Conservation (phyloP, 352 stramenopile genomes). For the Pythium oligandrum region DNA sequence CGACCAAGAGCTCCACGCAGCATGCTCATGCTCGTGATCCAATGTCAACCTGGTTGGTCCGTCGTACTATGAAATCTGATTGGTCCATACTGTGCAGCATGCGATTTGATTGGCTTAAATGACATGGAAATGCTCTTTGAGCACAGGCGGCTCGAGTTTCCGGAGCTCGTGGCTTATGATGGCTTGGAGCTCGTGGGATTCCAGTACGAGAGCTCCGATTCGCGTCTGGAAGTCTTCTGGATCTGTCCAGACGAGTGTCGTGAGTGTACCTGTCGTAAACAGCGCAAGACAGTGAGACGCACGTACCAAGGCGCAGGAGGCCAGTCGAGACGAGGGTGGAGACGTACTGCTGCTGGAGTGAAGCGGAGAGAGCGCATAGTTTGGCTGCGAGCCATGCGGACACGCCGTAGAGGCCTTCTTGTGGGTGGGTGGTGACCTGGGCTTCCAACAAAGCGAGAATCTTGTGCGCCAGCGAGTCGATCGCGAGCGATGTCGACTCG, state of each 20-base stretch:
- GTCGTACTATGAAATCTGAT: constrained; percentile 2
- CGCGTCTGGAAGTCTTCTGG: constrained; percentile 4
- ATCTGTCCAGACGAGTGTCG: constrained; percentile 1
- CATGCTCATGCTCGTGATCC: too few species aligned
- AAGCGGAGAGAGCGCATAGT: background rate
- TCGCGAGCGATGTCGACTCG: too few species aligned
- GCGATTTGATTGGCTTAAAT: constrained; percentile 17
- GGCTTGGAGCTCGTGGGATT: background rate
- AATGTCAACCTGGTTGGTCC: constrained; percentile 11
- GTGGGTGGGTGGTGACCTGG: background rate
- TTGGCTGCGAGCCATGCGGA: background rate
- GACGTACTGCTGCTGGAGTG: background rate
- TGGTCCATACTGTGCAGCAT: constrained; percentile 9
- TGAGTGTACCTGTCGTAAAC: too few species aligned
- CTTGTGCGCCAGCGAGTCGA: too few species aligned
- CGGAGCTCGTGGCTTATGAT: constrained; percentile 3
- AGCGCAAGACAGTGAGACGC: too few species aligned
- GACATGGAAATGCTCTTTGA: constrained; percentile 6
- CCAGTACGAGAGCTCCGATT: constrained; percentile 14
- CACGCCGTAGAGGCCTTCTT: background rate
- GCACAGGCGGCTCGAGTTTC: constrained; percentile 3
- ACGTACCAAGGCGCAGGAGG: background rate
- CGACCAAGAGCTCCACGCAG: too few species aligned
- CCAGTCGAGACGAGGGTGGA: background rate
- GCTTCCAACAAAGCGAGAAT: too few species aligned